Percentiles rank a stretch among this genome's conserved stretches.
Conservation (phyloP, 441 rosid genomes). For the Gossypium davidsonii region DNA sequence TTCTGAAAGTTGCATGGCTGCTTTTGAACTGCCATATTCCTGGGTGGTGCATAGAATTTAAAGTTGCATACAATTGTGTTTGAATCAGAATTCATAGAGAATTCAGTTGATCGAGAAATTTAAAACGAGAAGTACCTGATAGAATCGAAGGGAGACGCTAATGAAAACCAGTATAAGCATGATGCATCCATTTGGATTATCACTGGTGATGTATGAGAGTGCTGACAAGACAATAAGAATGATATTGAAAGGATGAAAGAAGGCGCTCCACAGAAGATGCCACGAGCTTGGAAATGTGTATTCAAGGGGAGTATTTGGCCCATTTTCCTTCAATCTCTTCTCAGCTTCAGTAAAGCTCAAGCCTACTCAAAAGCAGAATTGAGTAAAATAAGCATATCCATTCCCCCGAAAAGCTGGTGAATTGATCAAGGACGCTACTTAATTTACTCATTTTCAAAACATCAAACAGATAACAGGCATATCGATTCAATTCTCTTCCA, state of each 20-base stretch:
- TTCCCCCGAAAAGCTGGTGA: background rate
- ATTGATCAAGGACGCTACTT: background rate
- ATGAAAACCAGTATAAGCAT: slow-evolving; percentile 58
- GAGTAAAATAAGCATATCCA: background rate
- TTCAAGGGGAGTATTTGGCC: slow-evolving; percentile 54
- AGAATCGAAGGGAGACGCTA: slow-evolving; percentile 62
- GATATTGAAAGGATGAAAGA: slow-evolving; percentile 68
- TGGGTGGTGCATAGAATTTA: slow-evolving; percentile 18
- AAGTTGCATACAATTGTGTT: background rate
- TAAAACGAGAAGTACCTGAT: slow-evolving; percentile 34
- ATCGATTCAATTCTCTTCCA: slow-evolving; percentile 1
- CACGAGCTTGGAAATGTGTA: slow-evolving; percentile 50
- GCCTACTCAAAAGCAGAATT: slow-evolving; percentile 27
- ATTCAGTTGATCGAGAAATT: background rate
- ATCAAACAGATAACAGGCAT: background rate
- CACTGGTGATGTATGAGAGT: slow-evolving; percentile 55
- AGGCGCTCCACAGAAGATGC: slow-evolving; percentile 59
- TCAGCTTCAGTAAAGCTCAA: slow-evolving; percentile 71
- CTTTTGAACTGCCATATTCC: slow-evolving; percentile 70
- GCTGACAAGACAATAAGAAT: slow-evolving; percentile 55
- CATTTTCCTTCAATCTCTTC: slow-evolving; percentile 53
- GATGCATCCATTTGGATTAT: slow-evolving; percentile 58
- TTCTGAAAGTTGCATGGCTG: slow-evolving; percentile 69
- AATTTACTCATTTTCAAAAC: background rate
- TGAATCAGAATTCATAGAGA: background rate